Percentiles rank a stretch among this genome's conserved stretches.
Evolutionary conservation across 73 alveolate species (phyloP).

Genomic region (Uronychia setigera): DNA sequence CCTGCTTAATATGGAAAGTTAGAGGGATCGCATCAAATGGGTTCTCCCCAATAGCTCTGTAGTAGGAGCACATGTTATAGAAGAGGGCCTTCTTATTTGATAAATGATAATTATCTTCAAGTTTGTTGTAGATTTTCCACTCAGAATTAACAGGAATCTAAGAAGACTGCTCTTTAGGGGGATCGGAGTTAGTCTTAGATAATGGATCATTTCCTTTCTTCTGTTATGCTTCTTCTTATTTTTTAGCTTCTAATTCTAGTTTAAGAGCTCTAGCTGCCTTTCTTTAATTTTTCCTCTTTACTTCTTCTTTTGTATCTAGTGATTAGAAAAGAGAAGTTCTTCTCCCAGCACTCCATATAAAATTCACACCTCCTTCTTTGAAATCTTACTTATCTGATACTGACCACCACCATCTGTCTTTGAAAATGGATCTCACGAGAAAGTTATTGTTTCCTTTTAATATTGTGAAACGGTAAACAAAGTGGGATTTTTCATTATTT

Average conservation of each 20-base stretch:
- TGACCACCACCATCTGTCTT: background rate
- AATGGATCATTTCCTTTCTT: background rate
- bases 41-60: conserved; percentile 7
- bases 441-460: background rate
- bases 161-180: too few species aligned
- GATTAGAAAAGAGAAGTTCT: background rate
- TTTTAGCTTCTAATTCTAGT: background rate
- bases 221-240: background rate
- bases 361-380: background rate
- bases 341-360: background rate
- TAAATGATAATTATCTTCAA: conserved; percentile 23
- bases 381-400: background rate
- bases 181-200: too few species aligned
- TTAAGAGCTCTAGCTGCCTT: background rate
- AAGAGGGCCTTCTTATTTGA: conserved; percentile 28
- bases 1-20: conserved; percentile 24
- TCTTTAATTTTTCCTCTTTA: background rate
- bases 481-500: background rate
- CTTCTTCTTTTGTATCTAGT: background rate
- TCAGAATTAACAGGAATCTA: background rate
- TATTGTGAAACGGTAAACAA: background rate
- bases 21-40: conserved; percentile 27
- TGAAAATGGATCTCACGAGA: background rate
- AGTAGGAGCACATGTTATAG: conserved; percentile 22
- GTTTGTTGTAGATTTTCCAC: conserved; percentile 14